Conservation (phyloP, 345 rosid species). For the Crucihimalaya himalaica region DNA sequence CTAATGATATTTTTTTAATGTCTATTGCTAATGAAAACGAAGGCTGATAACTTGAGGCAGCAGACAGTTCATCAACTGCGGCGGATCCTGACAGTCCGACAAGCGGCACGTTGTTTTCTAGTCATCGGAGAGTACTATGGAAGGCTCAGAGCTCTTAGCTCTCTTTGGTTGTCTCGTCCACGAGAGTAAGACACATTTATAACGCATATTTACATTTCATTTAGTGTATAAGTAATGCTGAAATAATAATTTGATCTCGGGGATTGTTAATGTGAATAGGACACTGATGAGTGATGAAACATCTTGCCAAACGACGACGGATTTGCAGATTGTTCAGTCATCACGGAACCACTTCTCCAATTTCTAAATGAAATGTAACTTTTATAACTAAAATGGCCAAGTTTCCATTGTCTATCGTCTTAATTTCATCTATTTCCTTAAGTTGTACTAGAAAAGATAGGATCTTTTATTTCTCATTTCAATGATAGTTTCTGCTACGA, state of each 20-base stretch:
- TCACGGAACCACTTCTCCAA: constrained; percentile 72
- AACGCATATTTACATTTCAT: background rate
- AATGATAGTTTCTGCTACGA: constrained; percentile 9
- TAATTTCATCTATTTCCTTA: constrained; percentile 13
- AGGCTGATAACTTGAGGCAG: constrained; percentile 97
- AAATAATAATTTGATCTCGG: background rate
- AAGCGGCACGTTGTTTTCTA: constrained; percentile 84
- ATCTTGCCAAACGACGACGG: constrained; percentile 79
- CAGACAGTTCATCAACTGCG: constrained; percentile 87
- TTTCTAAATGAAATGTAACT: constrained; percentile 44
- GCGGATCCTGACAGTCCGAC: constrained; percentile 76
- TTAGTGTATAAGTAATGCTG: background rate
- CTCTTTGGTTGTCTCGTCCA: constrained; percentile 91
- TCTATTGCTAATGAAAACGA: background rate
- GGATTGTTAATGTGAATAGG: constrained; percentile 38
- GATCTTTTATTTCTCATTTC: background rate
- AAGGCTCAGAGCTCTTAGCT: constrained; percentile 83
- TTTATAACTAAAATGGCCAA: constrained; percentile 13
- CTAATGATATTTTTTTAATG: background rate
- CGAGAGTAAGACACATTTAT: constrained; percentile 62
- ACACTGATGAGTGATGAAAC: constrained; percentile 65
- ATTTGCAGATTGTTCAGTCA: constrained; percentile 76
- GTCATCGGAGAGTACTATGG: constrained; percentile 89
- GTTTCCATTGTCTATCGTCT: constrained; percentile 12
- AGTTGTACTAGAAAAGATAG: constrained; percentile 47